A percentile compares a stretch with the other conserved stretches of the same genome.
These are phyloP conservation scores for Cladosporium sp. DNA, from an alignment of 2,329 filamentous ascomycete genomes.

Conservation along the genomic window DNA sequence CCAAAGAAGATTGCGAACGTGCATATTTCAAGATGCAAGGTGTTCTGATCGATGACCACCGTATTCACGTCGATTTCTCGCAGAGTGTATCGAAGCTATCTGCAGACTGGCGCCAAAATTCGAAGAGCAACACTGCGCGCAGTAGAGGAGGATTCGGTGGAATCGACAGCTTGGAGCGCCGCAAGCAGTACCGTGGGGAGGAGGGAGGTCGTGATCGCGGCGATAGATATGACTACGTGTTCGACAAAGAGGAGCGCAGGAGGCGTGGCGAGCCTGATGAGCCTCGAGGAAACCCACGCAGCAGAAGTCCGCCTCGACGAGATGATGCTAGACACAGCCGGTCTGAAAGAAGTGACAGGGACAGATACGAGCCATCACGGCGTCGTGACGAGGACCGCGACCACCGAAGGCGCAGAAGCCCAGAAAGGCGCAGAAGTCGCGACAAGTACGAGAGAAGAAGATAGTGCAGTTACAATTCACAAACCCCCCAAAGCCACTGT, in stretches of 20 bases:
- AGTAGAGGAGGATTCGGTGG: constrained; percentile 83
- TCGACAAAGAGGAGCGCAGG: constrained; percentile 61
- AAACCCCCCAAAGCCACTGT: neutral
- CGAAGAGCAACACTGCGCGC: constrained; percentile 74
- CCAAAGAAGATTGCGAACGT: constrained; percentile 87
- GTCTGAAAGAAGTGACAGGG: constrained; percentile 20
- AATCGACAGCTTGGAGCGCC: constrained; percentile 82
- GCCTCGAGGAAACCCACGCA: constrained; percentile 26
- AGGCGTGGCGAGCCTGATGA: constrained; percentile 20
- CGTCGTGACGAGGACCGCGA: constrained; percentile 17
- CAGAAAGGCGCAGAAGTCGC: constrained; percentile 12
- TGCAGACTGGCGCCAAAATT: constrained; percentile 82
- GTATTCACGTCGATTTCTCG: constrained; percentile 98
- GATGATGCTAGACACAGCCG: constrained; percentile 22
- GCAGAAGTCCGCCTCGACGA: constrained; percentile 32
- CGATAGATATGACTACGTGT: constrained; percentile 74
- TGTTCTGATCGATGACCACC: constrained; percentile 92
- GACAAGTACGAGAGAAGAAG: constrained; percentile 20
- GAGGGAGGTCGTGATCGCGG: constrained; percentile 40
- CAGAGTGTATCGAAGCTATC: constrained; percentile 88
- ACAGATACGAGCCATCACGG: constrained; percentile 19
- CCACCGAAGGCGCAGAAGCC: constrained; percentile 12
- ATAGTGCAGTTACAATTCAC: neutral
- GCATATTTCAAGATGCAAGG: constrained; percentile 99
- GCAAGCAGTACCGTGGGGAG: constrained; percentile 80